Percentiles rank a stretch among this genome's conserved stretches.
Evolutionary conservation across 176 grass and related monocot species (phyloP).

Genomic region (Ensete ventricosum): DNA sequence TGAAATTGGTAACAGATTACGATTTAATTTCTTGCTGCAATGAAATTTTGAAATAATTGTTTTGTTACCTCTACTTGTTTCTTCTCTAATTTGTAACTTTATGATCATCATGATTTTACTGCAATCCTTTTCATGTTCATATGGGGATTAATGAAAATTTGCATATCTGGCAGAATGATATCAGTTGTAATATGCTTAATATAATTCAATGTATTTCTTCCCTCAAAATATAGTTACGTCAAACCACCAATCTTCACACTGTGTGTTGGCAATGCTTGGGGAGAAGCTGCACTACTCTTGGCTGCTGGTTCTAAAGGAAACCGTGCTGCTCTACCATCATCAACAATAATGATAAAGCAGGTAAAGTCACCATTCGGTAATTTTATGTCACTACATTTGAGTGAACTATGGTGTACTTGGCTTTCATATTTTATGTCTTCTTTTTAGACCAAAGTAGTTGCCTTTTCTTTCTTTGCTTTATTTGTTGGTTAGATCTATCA

Average conservation of each 20-base stretch:
- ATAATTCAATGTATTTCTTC: slow-evolving; percentile 7
- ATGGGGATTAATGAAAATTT: too few relatives aligned
- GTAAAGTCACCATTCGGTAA: slow-evolving; percentile 16
- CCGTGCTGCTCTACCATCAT: slow-evolving; percentile 86
- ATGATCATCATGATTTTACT: neutral
- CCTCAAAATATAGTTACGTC: slow-evolving; percentile 40
- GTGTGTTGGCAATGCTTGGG: slow-evolving; percentile 91
- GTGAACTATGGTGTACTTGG: neutral
- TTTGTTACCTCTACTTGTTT: too few relatives aligned
- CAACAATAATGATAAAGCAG: slow-evolving; percentile 96
- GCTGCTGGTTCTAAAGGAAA: slow-evolving; percentile 85
- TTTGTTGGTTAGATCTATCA: slow-evolving; percentile 14
- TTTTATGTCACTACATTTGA: neutral
- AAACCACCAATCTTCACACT: slow-evolving; percentile 89
- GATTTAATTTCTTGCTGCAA: too few relatives aligned
- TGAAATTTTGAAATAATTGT: too few relatives aligned
- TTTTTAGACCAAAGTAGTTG: neutral
- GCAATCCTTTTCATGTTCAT: neutral
- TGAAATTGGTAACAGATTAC: too few relatives aligned
- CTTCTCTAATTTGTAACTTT: too few relatives aligned
- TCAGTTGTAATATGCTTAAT: neutral
- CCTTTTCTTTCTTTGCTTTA: neutral
- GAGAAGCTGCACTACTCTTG: slow-evolving; percentile 85
- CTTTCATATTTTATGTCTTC: neutral
- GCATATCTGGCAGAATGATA: too few relatives aligned